These are phyloP conservation scores for Chrysanthemum makinoi DNA, from an alignment of 129 eudicot genomes.

Conservation along the genomic window DNA sequence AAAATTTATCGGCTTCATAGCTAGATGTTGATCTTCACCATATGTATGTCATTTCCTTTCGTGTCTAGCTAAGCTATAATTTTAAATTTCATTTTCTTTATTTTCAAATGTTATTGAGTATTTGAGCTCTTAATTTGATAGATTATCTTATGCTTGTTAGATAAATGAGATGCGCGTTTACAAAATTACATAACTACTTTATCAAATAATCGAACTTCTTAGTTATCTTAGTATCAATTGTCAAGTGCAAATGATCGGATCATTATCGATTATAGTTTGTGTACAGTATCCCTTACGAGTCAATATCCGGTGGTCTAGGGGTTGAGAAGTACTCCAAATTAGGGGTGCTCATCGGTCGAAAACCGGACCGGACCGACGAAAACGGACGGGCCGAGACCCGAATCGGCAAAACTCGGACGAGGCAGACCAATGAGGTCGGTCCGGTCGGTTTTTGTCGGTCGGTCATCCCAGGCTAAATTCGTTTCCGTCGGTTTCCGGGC, in stretches of 20 bases:
- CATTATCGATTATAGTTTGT: neutral
- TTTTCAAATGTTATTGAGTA: constrained; percentile 19
- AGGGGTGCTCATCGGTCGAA: too few species aligned
- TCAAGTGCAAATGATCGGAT: neutral
- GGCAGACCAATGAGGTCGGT: too few species aligned
- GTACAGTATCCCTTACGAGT: too few species aligned
- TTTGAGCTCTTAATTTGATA: neutral
- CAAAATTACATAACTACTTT: neutral
- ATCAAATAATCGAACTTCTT: neutral
- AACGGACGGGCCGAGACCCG: too few species aligned
- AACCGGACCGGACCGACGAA: too few species aligned
- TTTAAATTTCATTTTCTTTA: constrained; percentile 2
- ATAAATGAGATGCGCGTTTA: neutral
- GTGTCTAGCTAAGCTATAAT: neutral
- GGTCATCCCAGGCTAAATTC: too few species aligned
- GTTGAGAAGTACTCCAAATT: too few species aligned
- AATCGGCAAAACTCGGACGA: too few species aligned
- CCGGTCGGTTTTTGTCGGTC: too few species aligned
- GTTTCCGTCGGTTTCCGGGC: too few species aligned
- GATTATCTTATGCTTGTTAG: constrained; percentile 17
- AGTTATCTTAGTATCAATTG: neutral
- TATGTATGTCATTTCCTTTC: constrained; percentile 15
- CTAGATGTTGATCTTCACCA: constrained; percentile 36
- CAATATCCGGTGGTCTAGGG: too few species aligned
- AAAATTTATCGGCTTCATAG: constrained; percentile 83